Evolutionary conservation across 306 rosid species (phyloP), one percentile per base, ranked within the genome.

Genomic region (Quercus suber): DNA sequence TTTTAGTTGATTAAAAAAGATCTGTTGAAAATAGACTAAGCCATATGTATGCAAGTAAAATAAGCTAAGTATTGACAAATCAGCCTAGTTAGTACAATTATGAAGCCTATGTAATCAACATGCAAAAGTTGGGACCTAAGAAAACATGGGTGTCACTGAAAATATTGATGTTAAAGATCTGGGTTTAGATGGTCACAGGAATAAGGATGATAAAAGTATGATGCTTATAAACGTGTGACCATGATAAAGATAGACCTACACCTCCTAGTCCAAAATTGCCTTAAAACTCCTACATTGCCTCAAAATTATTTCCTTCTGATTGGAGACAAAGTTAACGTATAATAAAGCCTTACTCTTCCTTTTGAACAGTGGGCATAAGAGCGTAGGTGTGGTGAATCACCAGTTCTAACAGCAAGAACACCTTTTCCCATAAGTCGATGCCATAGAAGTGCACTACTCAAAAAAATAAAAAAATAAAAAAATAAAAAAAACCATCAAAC

Each of bases 391-490:
- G 97, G 84, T 23, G 93, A 87, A 52, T 85, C 85, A 56, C 84
- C 78, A 57, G 72, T 83, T 17, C 73, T 3, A 68, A 89, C 88
- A 57, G 83, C 63, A 63, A 95, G 93, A 88, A 93, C 99, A 17
- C 79, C 80, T 49, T 85, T 86, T 60, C 97, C 99, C 97, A 95
- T 95, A 60, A 95, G 97, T 79, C 82, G 90, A 82, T 90, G 91
- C 99, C 99, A 95, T 57, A 95, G 83, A 72, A 95, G 97, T 27
- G 99, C 98, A 82, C 99, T 95, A 18, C 76, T 82, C 81, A 81
- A 41, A 55, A 84, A 82, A 37, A 83, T 79, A 58, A 84, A 81
- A 49, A 21, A 21, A 21, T 0, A 41, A 55, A 84, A 82, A 37
- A 83, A 81, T n/a, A n/a, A 55, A 84, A 82, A 37, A 82, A 81